phyloP scores from a whole-genome alignment of 805 yeast species.

The Nakazawaea pomicola region DNA sequence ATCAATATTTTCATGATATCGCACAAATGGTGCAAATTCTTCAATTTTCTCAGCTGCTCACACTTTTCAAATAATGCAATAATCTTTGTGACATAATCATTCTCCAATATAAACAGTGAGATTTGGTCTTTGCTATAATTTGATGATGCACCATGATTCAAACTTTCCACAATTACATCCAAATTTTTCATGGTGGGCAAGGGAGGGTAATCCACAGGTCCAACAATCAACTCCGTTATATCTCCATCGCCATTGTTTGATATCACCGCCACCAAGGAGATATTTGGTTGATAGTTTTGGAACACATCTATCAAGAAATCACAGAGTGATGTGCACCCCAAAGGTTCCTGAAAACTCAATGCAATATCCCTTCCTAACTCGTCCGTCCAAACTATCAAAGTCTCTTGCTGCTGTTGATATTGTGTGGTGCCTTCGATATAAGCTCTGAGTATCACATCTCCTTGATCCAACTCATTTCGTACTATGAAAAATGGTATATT shows the following conservation, averaged over 20 bases:
- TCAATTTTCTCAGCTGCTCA: constrained; percentile 48
- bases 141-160: constrained; percentile 59
- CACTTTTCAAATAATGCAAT: constrained; percentile 47
- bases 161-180: constrained; percentile 44
- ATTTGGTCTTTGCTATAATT: constrained; percentile 59
- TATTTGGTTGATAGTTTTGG: constrained; percentile 53
- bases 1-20: constrained; percentile 69
- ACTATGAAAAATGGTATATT: constrained; percentile 61
- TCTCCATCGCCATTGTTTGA: constrained; percentile 41
- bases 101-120: constrained; percentile 47
- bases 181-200: constrained; percentile 49
- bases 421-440: constrained; percentile 70
- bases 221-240: constrained; percentile 71
- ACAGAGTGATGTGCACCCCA: constrained; percentile 81
- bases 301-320: constrained; percentile 73
- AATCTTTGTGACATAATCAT: constrained; percentile 48
- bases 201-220: constrained; percentile 70
- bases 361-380: constrained; percentile 70
- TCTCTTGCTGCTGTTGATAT: constrained; percentile 91
- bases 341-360: constrained; percentile 84
- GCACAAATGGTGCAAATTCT: constrained; percentile 60
- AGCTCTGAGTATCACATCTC: constrained; percentile 57
- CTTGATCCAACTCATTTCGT: constrained; percentile 58
- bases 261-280: constrained; percentile 68
- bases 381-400: constrained; percentile 93